phyloP scores from a whole-genome alignment of 2,329 filamentous ascomycete genomes.

The Cladophialophora carrionii region DNA sequence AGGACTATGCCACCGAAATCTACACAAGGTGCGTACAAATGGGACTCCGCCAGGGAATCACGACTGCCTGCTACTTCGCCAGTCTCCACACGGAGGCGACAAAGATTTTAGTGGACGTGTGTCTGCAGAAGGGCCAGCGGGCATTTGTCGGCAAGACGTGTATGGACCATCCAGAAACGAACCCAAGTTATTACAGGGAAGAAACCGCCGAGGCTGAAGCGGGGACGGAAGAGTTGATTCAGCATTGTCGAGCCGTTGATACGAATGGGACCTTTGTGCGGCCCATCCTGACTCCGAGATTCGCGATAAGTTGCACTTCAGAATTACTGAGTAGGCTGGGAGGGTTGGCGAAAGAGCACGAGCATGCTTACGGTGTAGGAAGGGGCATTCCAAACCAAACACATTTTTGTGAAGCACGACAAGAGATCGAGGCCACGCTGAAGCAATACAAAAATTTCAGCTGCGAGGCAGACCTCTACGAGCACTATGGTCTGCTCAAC shows the following conservation, averaged over 20 bases:
- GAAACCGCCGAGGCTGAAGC: conserved; percentile 31
- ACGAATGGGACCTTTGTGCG: conserved; percentile 50
- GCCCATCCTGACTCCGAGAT: conserved; percentile 58
- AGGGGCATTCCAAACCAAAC: conserved; percentile 59
- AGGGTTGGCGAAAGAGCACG: conserved; percentile 52
- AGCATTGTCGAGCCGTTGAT: conserved; percentile 51
- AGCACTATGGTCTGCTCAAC: conserved; percentile 57
- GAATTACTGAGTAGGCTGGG: conserved; percentile 60
- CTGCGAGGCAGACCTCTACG: conserved; percentile 63
- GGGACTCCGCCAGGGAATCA: conserved; percentile 65
- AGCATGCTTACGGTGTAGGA: conserved; percentile 34
- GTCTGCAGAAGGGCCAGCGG: conserved; percentile 58
- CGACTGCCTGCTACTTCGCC: conserved; percentile 64
- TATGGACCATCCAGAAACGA: conserved; percentile 56
- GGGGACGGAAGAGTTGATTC: conserved; percentile 40
- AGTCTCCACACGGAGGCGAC: conserved; percentile 62
- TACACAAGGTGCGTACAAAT: conserved; percentile 60
- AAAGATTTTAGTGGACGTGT: conserved; percentile 60
- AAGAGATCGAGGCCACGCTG: conserved; percentile 59
- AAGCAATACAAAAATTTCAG: conserved; percentile 58
- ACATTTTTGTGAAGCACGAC: conserved; percentile 65
- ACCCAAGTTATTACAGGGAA: conserved; percentile 42
- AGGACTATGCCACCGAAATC: conserved; percentile 55
- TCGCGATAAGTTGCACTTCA: conserved; percentile 61
- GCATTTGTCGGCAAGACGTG: conserved; percentile 67